Evolutionary conservation across 176 grass and related monocot species (phyloP).

Genomic region (Hyparrhenia diplandra): DNA sequence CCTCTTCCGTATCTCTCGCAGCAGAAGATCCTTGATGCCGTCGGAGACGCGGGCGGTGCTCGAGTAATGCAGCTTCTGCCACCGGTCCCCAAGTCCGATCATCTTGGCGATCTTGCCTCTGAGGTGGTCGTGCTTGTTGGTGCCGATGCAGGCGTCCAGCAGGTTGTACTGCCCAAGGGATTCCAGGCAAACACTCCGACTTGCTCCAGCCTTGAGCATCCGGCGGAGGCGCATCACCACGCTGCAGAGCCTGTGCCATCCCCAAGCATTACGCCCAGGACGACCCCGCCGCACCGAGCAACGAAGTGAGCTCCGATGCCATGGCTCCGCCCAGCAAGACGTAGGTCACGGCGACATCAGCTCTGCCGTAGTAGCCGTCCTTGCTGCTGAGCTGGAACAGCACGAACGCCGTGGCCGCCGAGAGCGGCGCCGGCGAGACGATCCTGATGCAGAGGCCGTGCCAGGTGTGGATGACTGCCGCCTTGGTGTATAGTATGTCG

Average conservation of each 20-base stretch:
- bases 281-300: neutral
- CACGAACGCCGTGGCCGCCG: too few species aligned
- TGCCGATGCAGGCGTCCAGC: neutral
- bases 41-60: neutral
- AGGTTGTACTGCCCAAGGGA: neutral
- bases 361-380: too few species aligned
- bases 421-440: too few species aligned
- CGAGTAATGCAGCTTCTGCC: neutral
- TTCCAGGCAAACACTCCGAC: neutral
- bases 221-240: neutral
- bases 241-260: neutral
- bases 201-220: neutral
- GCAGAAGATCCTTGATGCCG: neutral
- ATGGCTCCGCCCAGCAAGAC: neutral
- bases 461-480: too few species aligned
- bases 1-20: neutral
- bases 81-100: neutral
- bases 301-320: neutral
- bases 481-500: too few species aligned
- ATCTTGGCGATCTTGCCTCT: constrained; percentile 1
- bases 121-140: neutral
- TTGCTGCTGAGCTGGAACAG: too few species aligned
- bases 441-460: too few species aligned
- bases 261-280: neutral
- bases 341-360: too few species aligned